Percentiles rank a stretch among this genome's conserved stretches.
phyloP scores from a whole-genome alignment of 73 alveolate species.

The Paramecium sexaurelia region DNA sequence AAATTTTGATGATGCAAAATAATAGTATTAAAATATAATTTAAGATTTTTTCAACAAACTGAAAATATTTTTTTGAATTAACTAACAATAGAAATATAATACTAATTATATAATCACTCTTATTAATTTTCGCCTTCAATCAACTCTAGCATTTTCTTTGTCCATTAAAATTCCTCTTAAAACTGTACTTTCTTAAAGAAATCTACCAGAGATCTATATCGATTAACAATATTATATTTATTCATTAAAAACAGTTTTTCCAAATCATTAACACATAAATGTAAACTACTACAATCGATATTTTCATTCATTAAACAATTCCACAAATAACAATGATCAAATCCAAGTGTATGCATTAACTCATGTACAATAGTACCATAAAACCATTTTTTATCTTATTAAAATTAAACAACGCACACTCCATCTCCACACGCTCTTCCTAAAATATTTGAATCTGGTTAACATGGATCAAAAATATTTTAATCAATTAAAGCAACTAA shows the following conservation, averaged over 20 bases:
- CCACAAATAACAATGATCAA: conserved; percentile 55
- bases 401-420: conserved; percentile 51
- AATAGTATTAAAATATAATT: background rate
- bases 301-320: conserved; percentile 54
- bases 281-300: background rate
- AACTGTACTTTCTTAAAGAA: background rate
- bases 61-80: background rate
- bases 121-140: background rate
- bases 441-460: conserved; percentile 39
- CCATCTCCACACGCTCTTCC: conserved; percentile 70
- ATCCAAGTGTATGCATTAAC: conserved; percentile 57
- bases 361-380: conserved; percentile 58
- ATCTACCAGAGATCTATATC: background rate
- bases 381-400: background rate
- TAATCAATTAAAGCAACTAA: conserved; percentile 17
- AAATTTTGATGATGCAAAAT: too few relatives aligned
- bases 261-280: conserved; percentile 53
- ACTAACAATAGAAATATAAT: background rate
- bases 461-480: conserved; percentile 21
- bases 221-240: background rate
- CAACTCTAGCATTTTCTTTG: background rate
- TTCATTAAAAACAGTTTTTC: background rate
- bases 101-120: background rate
- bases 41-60: background rate
- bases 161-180: background rate